These are phyloP conservation scores for Exophiala spinifera DNA, from an alignment of 2,329 filamentous ascomycete species.

Conservation along the genomic window DNA sequence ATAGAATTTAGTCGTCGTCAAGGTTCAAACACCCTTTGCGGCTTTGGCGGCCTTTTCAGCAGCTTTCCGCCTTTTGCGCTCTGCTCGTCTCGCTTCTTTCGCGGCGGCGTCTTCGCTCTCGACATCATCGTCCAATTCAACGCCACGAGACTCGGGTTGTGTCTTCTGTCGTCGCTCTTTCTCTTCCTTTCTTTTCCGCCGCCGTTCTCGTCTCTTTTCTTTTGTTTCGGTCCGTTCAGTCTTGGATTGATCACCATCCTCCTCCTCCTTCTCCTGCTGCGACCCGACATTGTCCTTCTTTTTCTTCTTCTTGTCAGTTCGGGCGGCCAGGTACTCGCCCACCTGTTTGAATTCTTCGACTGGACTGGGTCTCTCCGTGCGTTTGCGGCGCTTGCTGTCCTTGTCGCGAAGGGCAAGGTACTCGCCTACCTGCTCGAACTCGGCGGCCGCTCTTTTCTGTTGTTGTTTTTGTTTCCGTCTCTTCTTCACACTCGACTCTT, in stretches of 20 bases:
- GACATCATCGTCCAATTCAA: not conserved
- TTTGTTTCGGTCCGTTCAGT: slow-evolving; percentile 18
- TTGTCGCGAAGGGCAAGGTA: slow-evolving; percentile 22
- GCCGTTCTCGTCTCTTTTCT: slow-evolving; percentile 25
- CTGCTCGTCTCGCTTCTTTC: slow-evolving; percentile 20
- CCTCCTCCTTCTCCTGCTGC: not conserved
- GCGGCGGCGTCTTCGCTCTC: slow-evolving; percentile 9
- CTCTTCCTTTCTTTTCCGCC: slow-evolving; percentile 23
- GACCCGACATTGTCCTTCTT: slow-evolving; percentile 10
- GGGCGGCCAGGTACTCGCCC: slow-evolving; percentile 22
- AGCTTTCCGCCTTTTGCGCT: slow-evolving; percentile 22
- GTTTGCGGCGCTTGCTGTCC: slow-evolving; percentile 15
- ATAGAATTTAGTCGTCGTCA: no score
- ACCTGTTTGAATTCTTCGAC: slow-evolving; percentile 26
- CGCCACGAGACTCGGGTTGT: not conserved
- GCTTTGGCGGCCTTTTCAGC: slow-evolving; percentile 11
- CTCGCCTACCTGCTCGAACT: slow-evolving; percentile 20
- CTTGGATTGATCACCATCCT: no score
- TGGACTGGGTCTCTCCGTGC: slow-evolving; percentile 12
- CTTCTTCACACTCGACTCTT: not conserved
- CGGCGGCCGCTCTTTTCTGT: slow-evolving; percentile 2
- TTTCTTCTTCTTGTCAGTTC: slow-evolving; percentile 10
- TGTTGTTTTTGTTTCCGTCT: slow-evolving; percentile 12
- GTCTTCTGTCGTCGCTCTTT: slow-evolving; percentile 5
- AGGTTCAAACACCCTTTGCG: not conserved